phyloP scores from a whole-genome alignment of 2,329 filamentous ascomycete species.

The Achaetomium macrosporum region DNA sequence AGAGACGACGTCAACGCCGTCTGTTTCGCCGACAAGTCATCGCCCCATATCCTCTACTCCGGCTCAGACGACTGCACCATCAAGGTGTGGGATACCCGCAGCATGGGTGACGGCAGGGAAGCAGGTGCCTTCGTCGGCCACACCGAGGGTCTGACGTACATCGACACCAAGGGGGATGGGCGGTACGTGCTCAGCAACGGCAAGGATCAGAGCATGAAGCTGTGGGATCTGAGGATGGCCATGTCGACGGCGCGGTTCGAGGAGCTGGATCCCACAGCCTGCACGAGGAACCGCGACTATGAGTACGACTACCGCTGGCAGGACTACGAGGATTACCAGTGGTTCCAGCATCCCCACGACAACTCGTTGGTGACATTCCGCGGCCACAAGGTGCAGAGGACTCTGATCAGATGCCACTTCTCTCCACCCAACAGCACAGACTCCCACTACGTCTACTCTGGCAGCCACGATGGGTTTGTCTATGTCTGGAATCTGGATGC shows the following conservation, averaged over 20 bases:
- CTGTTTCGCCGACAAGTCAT: slow-evolving; percentile 83
- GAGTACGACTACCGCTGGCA: slow-evolving; percentile 76
- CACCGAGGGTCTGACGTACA: slow-evolving; percentile 60
- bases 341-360: slow-evolving; percentile 72
- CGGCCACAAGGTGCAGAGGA: slow-evolving; percentile 82
- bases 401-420: slow-evolving; percentile 92
- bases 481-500: slow-evolving; percentile 93
- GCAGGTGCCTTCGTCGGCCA: slow-evolving; percentile 63
- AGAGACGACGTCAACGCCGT: slow-evolving; percentile 91
- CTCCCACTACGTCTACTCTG: slow-evolving; percentile 87
- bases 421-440: slow-evolving; percentile 81
- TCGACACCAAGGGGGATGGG: slow-evolving; percentile 65
- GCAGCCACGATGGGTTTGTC: slow-evolving; percentile 82
- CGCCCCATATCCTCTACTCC: slow-evolving; percentile 91
- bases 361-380: slow-evolving; percentile 92
- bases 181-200: slow-evolving; percentile 87
- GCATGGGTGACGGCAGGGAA: slow-evolving; percentile 75
- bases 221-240: slow-evolving; percentile 92
- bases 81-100: slow-evolving; percentile 93
- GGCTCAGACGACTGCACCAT: slow-evolving; percentile 91
- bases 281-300: slow-evolving; percentile 53
- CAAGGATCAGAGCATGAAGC: slow-evolving; percentile 95
- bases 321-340: slow-evolving; percentile 58
- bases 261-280: slow-evolving; percentile 48
- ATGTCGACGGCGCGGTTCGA: slow-evolving; percentile 64